phyloP scores from a whole-genome alignment of 306 rosid species.

The Albizia julibrissin region DNA sequence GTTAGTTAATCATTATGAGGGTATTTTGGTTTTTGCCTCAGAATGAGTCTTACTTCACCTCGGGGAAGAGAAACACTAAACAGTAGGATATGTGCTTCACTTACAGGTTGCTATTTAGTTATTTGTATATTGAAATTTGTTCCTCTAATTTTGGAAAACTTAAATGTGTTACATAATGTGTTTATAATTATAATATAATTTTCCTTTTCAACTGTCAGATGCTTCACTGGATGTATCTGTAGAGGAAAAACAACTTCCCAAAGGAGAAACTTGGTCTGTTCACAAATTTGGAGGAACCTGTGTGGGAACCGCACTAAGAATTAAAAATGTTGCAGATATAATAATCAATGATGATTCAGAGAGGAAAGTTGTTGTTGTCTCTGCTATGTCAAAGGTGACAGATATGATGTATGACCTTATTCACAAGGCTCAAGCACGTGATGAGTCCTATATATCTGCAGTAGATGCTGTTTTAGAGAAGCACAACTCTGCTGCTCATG shows the following conservation, averaged over 20 bases:
- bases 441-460: slow-evolving; percentile 76
- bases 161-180: neutral
- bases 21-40: slow-evolving; percentile 32
- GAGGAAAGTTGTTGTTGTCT: slow-evolving; percentile 84
- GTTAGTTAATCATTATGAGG: neutral
- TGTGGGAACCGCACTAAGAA: slow-evolving; percentile 83
- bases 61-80: slow-evolving; percentile 26
- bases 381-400: slow-evolving; percentile 97
- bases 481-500: slow-evolving; percentile 80
- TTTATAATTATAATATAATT: neutral
- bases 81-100: slow-evolving; percentile 32
- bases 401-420: slow-evolving; percentile 97
- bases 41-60: slow-evolving; percentile 42
- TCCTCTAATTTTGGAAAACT: slow-evolving; percentile 6
- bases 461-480: slow-evolving; percentile 79
- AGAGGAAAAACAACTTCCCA: slow-evolving; percentile 61
- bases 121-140: slow-evolving; percentile 4
- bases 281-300: slow-evolving; percentile 99
- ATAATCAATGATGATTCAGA: slow-evolving; percentile 75
- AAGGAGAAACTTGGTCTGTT: slow-evolving; percentile 89
- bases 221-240: slow-evolving; percentile 43
- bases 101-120: slow-evolving; percentile 38
- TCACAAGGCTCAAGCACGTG: slow-evolving; percentile 84
- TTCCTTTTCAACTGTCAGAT: slow-evolving; percentile 36
- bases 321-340: slow-evolving; percentile 76